A percentile compares a stretch with the other conserved stretches of the same genome.
phyloP scores from a whole-genome alignment of 345 rosid species.

The Physaria fendleri region DNA sequence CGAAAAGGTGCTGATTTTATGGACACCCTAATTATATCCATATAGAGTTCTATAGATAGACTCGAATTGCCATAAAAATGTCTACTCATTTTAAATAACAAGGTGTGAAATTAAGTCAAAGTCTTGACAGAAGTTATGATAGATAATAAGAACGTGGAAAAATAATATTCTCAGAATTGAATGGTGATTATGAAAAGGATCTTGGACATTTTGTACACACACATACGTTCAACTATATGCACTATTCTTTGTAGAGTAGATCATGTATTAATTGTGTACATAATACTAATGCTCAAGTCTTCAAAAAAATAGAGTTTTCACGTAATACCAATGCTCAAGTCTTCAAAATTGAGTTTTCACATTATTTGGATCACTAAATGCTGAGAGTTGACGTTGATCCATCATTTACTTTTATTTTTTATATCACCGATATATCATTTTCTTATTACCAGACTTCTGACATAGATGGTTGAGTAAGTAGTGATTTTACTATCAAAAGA shows the following conservation, averaged over 20 bases:
- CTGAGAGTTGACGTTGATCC: not conserved
- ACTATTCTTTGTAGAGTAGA: constrained; percentile 2
- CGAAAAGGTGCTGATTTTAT: too few relatives aligned
- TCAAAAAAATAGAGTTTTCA: too few relatives aligned
- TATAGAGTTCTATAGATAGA: not conserved
- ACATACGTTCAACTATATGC: not conserved
- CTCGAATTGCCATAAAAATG: not conserved
- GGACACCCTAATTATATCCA: too few relatives aligned
- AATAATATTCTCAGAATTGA: not conserved
- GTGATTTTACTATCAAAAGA: not conserved
- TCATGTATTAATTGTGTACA: not conserved
- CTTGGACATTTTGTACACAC: constrained; percentile 21
- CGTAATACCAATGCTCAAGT: not conserved
- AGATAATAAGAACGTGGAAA: not conserved
- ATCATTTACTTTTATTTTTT: too few relatives aligned
- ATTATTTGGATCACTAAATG: constrained; percentile 1
- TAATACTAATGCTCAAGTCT: not conserved
- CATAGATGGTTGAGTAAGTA: not conserved
- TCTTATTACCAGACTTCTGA: not conserved
- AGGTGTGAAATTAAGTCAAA: constrained; percentile 19
- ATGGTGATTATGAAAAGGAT: constrained; percentile 17
- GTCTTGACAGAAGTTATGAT: not conserved
- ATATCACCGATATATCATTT: not conserved
- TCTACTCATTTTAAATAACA: not conserved
- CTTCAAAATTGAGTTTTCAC: constrained; percentile 6